Evolutionary conservation across 306 rosid genomes (phyloP), one percentile per base, ranked within the genome.

Genomic region (Luffa aegyptiaca): DNA sequence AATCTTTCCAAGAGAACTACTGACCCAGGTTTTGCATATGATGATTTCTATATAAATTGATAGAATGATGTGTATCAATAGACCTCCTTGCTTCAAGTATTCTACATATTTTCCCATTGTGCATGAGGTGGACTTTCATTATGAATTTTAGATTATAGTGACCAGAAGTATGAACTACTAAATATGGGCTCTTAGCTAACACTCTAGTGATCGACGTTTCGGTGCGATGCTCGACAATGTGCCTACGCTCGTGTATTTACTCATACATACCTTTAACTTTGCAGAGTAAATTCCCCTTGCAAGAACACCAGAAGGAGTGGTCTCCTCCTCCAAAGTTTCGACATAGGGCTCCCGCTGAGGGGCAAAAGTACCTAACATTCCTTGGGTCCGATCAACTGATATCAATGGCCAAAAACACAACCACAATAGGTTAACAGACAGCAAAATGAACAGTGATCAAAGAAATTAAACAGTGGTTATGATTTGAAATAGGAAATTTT

Each of bases 331-430:
- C 88, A 95, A 87, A 48, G 88, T 84, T 75, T 89, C 82, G 46
- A 81, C 90, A 76, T 91, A 91, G 3, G 92, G 92, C 20, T 91
- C 97, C 77, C 77, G 86, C 7, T 87, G 90, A 64, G 98, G 98
- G 73, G 97, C 97, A 83, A 95, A 95, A 46, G 98, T 91, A 57
- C 98, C 97, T 86, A 95, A 71, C 98, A 95, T 95, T 83, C 97
- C 97, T 82, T 87, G 81, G 84, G 89, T 91, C 69, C 89, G 90
- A 79, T 95, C 97, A 84, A 95, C 98, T 95, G 88, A 85, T 36
- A 76, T 64, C 83, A 86, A 84, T 46, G 51, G 13, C 41, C n/a
- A 68, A 36, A 41, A 68, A 76, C 58, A 55, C 33, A 53, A 52
- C 4, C 39, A 72, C 14, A 72, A 64, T 3, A 10, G 6, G 5